phyloP scores from a whole-genome alignment of 2,329 filamentous ascomycete species.

The Neofusicoccum umdonicola region DNA sequence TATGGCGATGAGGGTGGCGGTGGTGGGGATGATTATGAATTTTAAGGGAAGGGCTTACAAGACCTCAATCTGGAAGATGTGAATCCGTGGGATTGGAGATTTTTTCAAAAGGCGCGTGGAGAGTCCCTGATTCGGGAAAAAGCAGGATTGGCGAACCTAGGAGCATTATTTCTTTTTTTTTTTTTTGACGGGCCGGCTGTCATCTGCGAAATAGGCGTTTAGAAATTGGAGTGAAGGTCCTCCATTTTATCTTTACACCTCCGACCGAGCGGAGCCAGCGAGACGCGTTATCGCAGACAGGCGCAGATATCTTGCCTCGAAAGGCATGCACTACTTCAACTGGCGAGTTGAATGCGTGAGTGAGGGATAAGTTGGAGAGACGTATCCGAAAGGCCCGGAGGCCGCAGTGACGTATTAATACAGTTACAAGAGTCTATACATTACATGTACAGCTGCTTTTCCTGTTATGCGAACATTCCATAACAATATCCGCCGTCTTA shows the following conservation, averaged over 20 bases:
- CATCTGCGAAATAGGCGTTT: no score
- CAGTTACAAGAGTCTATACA: background rate
- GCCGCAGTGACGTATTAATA: background rate
- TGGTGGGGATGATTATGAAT: slow-evolving; percentile 39
- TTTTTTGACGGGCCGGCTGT: background rate
- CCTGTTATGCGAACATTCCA: background rate
- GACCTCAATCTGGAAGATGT: no score
- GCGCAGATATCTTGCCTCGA: no score
- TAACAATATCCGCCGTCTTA: background rate
- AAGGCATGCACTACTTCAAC: no score
- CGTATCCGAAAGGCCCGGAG: no score
- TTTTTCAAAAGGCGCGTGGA: background rate
- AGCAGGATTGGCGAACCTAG: background rate
- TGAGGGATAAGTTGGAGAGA: no score
- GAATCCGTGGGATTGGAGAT: background rate
- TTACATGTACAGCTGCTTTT: background rate
- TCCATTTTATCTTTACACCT: no score
- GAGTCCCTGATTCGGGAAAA: background rate
- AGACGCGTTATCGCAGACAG: no score
- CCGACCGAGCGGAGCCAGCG: no score
- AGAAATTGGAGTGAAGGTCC: no score
- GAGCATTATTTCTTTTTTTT: background rate
- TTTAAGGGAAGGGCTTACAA: background rate
- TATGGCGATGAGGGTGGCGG: slow-evolving; percentile 54
- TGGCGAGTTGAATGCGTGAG: no score